Evolutionary conservation across 1,139 yeast genomes (phyloP), one percentile per base, ranked within the genome.

Genomic region (Pneumocystis murina): DNA sequence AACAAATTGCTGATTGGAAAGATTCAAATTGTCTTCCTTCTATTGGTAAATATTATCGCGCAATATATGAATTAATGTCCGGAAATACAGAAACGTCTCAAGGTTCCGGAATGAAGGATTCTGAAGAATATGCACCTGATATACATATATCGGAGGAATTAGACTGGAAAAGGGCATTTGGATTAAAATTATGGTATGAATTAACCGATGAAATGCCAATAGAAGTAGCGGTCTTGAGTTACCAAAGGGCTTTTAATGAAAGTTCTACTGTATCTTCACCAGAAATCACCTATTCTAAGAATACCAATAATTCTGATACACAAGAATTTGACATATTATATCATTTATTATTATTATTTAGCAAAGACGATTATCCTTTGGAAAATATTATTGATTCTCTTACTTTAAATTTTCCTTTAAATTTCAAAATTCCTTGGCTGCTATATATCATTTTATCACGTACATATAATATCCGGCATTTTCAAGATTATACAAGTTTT

Each of bases 1-100:
- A 75, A 48, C 96, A 90, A 72, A 73, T 91, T 30, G 75, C 76
- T 2, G 82, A 80, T 62, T 91, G 97, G 97, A 71, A 72, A 16
- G 74, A 74, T 1, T 75, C 75, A n/a, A 73, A 78, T 4, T 68
- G 78, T 0, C 60, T 77, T 1, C 71, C 73, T 6, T 73, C 75
- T 10, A 80, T 87, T 61, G 90, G 94, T 0, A 65, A 64, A 0
- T 75, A 80, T 6, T 73, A 87, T 36, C 71, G 82, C 6, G 82
- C 83, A 66, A 78, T 88, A 0, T 86, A 85, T 72, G 82, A 82
- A 67, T 74, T 91, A 2, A 76, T 91, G 28, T 77, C 86, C 1
- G 95, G 95, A 14, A 71, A 75, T 58, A 69, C 71, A 5, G 65
- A 69, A 1, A 63, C 68, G n/a, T 61, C 72, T 6, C 75, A 72